Evolutionary conservation across 2,329 filamentous ascomycete species (phyloP), one percentile per base, ranked within the genome.

Genomic region (Cladophialophora immunda): DNA sequence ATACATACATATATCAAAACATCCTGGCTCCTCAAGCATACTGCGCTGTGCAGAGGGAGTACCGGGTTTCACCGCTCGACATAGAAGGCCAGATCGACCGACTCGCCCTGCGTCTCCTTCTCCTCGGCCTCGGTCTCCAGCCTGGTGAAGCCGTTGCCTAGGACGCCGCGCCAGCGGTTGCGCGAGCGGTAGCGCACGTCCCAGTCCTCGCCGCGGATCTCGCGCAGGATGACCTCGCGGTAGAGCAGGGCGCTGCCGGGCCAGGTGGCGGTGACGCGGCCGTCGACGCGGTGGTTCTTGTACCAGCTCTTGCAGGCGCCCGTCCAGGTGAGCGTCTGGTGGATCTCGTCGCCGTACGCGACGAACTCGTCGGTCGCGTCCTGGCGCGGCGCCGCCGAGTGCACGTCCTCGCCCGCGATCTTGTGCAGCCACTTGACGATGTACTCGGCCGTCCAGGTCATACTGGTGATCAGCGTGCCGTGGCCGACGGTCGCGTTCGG

Each of bases 111-210:
- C 29, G 30, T 45, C 45, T 62, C 61, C 34, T 58, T 60, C 41
- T 62, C 55, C 54, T 68, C 63, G 1, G 57, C 55, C 19, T 63
- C 63, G 60, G 66, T 75, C 68, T 83, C 80, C 71, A 81, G 59
- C 56, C 77, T 79, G 3, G 77, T 76, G 70, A 80, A 81, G 29
- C 75, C 63, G 68, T 81, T 81, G 72, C 69, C 71, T 38, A 69
- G 38, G 61, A 80, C 76, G 36, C 77, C 78, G 6, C 54, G 22
- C 57, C 59, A 70, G 2, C 66, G 66, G 30, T 70, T 70, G 57
- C 19, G 15, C 25, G 57, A 58, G 8, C 47, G 27, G 30, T 68
- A 70, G 30, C 61, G 32, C 25, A 70, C 58, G 9, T 70, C 68
- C n/a, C 58, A 70, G 36, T 70, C 68, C 62, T 70, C 68, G 75